phyloP scores from a whole-genome alignment of 1,284 basidiomycete species.

The Puccinia brachypodii region DNA sequence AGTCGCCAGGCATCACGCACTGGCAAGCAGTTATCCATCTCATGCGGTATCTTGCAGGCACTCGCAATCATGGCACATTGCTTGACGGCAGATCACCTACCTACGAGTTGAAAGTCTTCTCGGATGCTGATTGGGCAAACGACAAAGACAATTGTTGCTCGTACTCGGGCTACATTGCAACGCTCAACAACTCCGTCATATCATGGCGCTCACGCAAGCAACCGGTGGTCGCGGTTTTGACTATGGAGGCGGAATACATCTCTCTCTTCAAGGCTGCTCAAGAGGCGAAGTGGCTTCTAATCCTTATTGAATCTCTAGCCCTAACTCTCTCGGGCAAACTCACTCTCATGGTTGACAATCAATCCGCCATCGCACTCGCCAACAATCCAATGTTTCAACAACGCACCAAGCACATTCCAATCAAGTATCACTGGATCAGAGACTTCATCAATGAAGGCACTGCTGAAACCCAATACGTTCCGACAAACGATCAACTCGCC shows the following conservation, averaged over 20 bases:
- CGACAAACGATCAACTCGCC: background rate
- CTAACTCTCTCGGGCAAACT: background rate
- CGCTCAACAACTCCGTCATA: background rate
- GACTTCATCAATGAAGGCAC: background rate
- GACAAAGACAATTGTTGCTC: background rate
- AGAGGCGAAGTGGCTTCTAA: background rate
- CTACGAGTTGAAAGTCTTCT: background rate
- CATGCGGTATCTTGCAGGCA: background rate
- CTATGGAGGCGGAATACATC: background rate
- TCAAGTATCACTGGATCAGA: conserved; percentile 44
- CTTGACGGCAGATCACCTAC: background rate
- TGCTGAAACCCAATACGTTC: background rate
- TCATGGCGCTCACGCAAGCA: background rate
- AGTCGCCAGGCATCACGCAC: background rate
- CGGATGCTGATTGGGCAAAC: conserved; percentile 6
- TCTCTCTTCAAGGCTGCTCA: background rate
- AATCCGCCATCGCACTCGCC: conserved; percentile 39
- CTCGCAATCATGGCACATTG: background rate
- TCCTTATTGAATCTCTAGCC: background rate
- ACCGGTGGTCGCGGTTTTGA: background rate
- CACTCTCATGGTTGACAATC: conserved; percentile 36
- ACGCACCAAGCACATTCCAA: conserved; percentile 44
- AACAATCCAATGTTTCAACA: conserved; percentile 38
- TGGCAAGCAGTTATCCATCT: background rate
- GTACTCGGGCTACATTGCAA: background rate